phyloP scores from a whole-genome alignment of 108 stramenopile genomes.

The Conticribra guillardii region DNA sequence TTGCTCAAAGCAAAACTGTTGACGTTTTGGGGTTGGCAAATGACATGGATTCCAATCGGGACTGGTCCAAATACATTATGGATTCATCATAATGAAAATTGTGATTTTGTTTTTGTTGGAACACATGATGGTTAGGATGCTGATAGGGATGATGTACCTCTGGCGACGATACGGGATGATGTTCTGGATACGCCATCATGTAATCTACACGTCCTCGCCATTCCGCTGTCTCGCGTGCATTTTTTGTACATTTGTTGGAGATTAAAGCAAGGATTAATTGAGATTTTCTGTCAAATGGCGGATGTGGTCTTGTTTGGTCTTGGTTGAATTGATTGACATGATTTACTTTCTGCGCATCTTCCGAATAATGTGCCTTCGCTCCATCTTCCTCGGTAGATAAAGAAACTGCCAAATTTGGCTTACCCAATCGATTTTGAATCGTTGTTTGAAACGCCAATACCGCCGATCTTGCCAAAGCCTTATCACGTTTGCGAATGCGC shows the following conservation, averaged over 20 bases:
- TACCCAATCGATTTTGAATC: not conserved
- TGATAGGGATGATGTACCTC: too few species aligned
- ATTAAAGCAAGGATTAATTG: not conserved
- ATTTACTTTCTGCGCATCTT: not conserved
- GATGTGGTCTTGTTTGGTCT: not conserved
- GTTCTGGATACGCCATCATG: not conserved
- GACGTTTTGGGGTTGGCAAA: too few species aligned
- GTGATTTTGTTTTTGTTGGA: too few species aligned
- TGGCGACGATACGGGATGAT: too few species aligned
- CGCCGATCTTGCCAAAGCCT: constrained; percentile 1
- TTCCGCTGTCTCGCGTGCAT: not conserved
- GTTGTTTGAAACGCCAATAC: constrained; percentile 24
- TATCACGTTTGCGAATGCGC: constrained; percentile 13
- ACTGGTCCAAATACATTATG: too few species aligned
- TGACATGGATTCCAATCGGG: too few species aligned
- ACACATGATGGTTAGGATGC: too few species aligned
- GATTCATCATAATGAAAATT: too few species aligned
- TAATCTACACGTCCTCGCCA: not conserved
- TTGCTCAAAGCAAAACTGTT: too few species aligned
- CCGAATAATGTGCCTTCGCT: too few species aligned
- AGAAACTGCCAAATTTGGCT: too few species aligned
- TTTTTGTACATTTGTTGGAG: not conserved
- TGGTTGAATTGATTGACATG: not conserved
- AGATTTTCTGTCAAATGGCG: not conserved
- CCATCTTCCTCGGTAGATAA: too few species aligned